phyloP scores from a whole-genome alignment of 495 filamentous ascomycete genomes.

The Penicillium steckii region DNA sequence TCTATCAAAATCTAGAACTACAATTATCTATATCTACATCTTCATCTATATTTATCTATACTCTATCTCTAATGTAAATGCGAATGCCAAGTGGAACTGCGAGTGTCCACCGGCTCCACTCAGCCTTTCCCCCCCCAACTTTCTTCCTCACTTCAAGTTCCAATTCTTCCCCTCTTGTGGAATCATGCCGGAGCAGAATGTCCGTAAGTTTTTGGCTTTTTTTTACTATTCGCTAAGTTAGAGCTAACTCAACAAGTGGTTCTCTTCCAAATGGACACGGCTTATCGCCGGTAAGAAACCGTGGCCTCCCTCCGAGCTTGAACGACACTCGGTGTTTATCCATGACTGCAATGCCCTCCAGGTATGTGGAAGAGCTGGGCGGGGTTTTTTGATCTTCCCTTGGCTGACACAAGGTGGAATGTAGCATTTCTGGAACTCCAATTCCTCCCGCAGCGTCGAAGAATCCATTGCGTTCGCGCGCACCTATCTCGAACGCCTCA shows the following conservation, averaged over 20 bases:
- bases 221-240: neutral
- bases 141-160: conserved; percentile 11
- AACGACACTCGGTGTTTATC: conserved; percentile 88
- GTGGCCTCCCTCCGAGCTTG: conserved; percentile 71
- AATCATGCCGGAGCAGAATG: conserved; percentile 40
- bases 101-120: conserved; percentile 24
- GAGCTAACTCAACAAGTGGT: conserved; percentile 60
- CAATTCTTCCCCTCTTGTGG: conserved; percentile 3
- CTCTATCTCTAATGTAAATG: too few species aligned
- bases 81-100: too few species aligned
- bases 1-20: too few species aligned
- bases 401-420: conserved; percentile 10
- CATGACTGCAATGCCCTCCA: conserved; percentile 81
- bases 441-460: conserved; percentile 50
- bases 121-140: conserved; percentile 14
- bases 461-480: conserved; percentile 50
- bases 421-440: conserved; percentile 80
- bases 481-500: conserved; percentile 63
- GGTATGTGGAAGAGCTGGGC: conserved; percentile 58
- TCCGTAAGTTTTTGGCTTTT: conserved; percentile 30
- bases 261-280: conserved; percentile 46
- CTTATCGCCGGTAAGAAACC: conserved; percentile 77
- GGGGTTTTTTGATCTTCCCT: neutral
- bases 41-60: too few species aligned
- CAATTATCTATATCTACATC: too few species aligned